phyloP scores from a whole-genome alignment of 1,139 yeast genomes.

The Candida sojae region DNA sequence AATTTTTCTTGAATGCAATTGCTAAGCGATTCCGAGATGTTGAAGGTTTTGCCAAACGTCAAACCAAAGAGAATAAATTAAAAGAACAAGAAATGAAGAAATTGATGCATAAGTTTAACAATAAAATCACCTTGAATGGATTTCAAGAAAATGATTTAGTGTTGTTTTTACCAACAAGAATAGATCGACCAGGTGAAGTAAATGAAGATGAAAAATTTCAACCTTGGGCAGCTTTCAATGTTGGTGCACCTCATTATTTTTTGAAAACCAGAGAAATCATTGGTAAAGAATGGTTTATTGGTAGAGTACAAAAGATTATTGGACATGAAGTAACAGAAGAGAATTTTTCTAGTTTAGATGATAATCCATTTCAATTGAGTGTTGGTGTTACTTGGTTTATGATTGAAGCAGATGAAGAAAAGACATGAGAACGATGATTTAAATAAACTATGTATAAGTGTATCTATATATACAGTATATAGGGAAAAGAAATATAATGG shows the following conservation, averaged over 20 bases:
- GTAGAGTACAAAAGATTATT: constrained; percentile 53
- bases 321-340: constrained; percentile 45
- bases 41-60: constrained; percentile 65
- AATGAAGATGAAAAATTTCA: constrained; percentile 31
- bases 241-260: constrained; percentile 78
- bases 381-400: constrained; percentile 52
- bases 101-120: constrained; percentile 35
- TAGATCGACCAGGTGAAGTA: constrained; percentile 30
- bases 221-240: constrained; percentile 87
- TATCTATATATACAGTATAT: background rate
- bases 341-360: constrained; percentile 26
- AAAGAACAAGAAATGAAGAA: constrained; percentile 46
- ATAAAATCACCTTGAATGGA: constrained; percentile 63
- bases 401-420: constrained; percentile 45
- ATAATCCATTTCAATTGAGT: constrained; percentile 52
- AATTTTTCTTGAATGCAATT: constrained; percentile 62
- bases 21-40: constrained; percentile 83
- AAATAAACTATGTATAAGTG: background rate
- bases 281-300: constrained; percentile 71
- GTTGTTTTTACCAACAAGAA: constrained; percentile 75
- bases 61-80: constrained; percentile 71
- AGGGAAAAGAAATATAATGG: too few species aligned
- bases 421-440: background rate
- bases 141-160: constrained; percentile 77
- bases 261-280: constrained; percentile 37